A percentile compares a stretch with the other conserved stretches of the same genome.
These are phyloP conservation scores for Pleoardoris graminearum DNA, from an alignment of 2,329 filamentous ascomycete species.

Conservation along the genomic window DNA sequence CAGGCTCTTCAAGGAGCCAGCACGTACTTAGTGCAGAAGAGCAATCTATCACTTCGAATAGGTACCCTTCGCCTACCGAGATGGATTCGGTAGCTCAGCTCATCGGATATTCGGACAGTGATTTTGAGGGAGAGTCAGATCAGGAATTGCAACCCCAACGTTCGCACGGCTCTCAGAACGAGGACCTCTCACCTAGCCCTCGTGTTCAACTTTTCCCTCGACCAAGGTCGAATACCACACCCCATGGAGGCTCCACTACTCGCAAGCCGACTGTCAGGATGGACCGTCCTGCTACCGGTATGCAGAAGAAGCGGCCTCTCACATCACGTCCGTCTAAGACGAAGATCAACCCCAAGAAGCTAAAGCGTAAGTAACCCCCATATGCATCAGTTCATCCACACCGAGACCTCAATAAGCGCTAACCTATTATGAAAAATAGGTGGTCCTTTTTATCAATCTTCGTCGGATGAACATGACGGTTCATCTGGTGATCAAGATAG, in stretches of 20 bases:
- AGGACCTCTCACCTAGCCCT: not conserved
- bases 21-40: not conserved
- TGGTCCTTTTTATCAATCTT: not conserved
- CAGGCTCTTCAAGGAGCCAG: not conserved
- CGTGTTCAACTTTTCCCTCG: not conserved
- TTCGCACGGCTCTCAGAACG: not conserved
- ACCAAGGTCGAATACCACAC: not conserved
- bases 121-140: constrained; percentile 4
- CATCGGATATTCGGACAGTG: not conserved
- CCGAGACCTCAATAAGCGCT: too few relatives aligned
- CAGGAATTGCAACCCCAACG: not conserved
- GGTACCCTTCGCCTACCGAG: not conserved
- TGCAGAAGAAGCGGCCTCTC: not conserved
- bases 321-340: not conserved
- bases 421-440: too few relatives aligned
- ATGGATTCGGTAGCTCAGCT: not conserved
- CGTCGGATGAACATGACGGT: not conserved
- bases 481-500: not conserved
- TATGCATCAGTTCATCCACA: too few relatives aligned
- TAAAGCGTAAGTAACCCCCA: constrained; percentile 2
- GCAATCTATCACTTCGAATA: not conserved
- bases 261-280: not conserved
- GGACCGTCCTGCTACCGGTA: not conserved
- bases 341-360: not conserved
- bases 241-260: not conserved